Evolutionary conservation across 2,329 filamentous ascomycete species (phyloP), one percentile per base, ranked within the genome.

Genomic region (Calonectria ilicicola): DNA sequence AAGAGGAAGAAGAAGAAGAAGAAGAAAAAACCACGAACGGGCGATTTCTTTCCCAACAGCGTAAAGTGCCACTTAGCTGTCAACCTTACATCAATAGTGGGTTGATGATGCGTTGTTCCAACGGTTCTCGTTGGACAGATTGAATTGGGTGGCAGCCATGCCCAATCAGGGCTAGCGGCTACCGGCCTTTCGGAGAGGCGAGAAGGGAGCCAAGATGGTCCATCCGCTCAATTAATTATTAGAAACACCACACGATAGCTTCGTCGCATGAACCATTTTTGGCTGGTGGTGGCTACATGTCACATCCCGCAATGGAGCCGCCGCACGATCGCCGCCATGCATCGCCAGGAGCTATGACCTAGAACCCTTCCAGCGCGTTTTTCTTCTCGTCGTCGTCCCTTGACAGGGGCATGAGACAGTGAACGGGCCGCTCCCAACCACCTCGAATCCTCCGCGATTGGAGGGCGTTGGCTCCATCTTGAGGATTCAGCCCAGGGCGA

Each of bases 51-150:
- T 35, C 46, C 46, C 46, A 53, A 69, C 56, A 26, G 4, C 35
- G 15, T 44, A 63, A 63, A 63, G 40, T 63, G 58, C 58, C 65
- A 63, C 58, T 44, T 63, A 44, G 58, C 40, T 46, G 40, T 46
- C 58, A 44, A 63, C 58, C 42, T 38, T 63, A 53, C 69, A 71
- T 65, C 64, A n/a, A 51, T 65, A 65, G 65, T 71, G 69, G 60
- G 27, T 67, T 67, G 65, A 67, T 67, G 65, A 67, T 72, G 69
- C 49, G 69, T 71, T 72, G 69, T 72, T 65, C 64, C 69, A 67
- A 72, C 69, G 46, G 56, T 21, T 65, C 53, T 72, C 69, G 69
- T 67, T 72, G 69, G 69, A 67, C 58, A 40, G 46, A 26, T 29
- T 35, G 58, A 56, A 65, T n/a, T 32, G 62, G 62, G 19, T 26